Percentiles rank a stretch among this genome's conserved stretches.
These are phyloP conservation scores for Fusarium lyarnte DNA, from an alignment of 2,329 filamentous ascomycete species.

Conservation along the genomic window DNA sequence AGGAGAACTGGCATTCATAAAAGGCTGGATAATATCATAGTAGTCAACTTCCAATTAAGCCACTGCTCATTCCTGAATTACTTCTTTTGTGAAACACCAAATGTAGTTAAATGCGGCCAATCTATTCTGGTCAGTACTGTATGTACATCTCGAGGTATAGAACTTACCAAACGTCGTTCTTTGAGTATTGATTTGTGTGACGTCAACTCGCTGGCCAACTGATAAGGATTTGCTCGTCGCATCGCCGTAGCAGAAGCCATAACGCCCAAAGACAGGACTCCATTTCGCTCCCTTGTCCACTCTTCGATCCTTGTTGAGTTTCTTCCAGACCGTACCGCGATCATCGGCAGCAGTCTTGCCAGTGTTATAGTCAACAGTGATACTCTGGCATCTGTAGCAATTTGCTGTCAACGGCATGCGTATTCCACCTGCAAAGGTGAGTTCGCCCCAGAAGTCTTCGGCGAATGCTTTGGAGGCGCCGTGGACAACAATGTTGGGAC, in stretches of 20 bases:
- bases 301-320: constrained; percentile 38
- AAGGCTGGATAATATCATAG: background rate
- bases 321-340: constrained; percentile 36
- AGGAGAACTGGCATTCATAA: background rate
- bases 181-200: constrained; percentile 22
- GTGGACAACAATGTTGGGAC: constrained; percentile 38
- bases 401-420: constrained; percentile 36
- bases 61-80: background rate
- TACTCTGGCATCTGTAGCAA: constrained; percentile 39
- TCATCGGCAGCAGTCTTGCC: constrained; percentile 35
- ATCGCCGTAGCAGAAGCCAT: constrained; percentile 37
- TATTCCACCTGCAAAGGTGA: constrained; percentile 26
- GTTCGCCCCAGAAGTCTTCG: constrained; percentile 38
- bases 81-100: constrained; percentile 27
- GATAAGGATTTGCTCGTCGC: background rate
- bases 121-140: constrained; percentile 3
- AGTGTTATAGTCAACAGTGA: constrained; percentile 38
- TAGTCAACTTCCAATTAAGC: no score
- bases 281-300: constrained; percentile 39
- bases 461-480: constrained; percentile 29
- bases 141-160: accelerated
- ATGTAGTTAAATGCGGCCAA: constrained; percentile 31
- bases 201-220: constrained; percentile 22
- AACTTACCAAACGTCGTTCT: constrained; percentile 36
- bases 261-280: constrained; percentile 39